Evolutionary conservation across 192 early-diverging fungal species (phyloP).

Genomic region (Kappamyces sp.): DNA sequence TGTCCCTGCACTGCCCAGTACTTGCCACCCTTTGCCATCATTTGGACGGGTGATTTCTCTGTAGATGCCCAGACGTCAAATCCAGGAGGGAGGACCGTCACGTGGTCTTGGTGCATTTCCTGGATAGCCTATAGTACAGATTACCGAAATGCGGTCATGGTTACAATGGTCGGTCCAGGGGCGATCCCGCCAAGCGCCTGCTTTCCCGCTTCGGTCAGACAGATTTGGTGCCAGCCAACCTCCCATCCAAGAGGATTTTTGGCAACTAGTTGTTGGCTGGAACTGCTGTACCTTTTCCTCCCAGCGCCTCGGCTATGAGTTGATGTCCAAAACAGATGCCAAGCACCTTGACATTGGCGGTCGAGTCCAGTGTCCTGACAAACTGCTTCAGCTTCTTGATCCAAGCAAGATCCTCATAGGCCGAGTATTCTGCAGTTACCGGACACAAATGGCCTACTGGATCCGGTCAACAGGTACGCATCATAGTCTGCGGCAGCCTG

Average conservation of each 20-base stretch:
- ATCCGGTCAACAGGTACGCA: too few species aligned
- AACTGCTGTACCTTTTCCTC: slow-evolving; percentile 35
- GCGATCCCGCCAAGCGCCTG: slow-evolving; percentile 13
- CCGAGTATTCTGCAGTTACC: too few species aligned
- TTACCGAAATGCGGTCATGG: neutral
- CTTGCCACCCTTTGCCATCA: slow-evolving; percentile 48
- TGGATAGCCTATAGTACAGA: slow-evolving; percentile 42
- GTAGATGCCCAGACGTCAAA: slow-evolving; percentile 56
- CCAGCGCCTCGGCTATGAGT: slow-evolving; percentile 63
- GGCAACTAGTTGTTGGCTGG: slow-evolving; percentile 12
- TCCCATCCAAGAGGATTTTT: slow-evolving; percentile 71
- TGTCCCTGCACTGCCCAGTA: slow-evolving; percentile 66
- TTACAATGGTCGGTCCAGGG: slow-evolving; percentile 4
- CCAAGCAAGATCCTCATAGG: slow-evolving; percentile 64
- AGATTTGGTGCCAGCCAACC: slow-evolving; percentile 37
- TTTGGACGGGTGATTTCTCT: slow-evolving; percentile 50
- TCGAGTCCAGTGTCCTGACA: slow-evolving; percentile 31
- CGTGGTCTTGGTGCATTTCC: slow-evolving; percentile 67
- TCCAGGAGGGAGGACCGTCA: slow-evolving; percentile 49
- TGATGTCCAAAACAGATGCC: slow-evolving; percentile 87
- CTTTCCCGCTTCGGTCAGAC: slow-evolving; percentile 23
- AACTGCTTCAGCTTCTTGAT: slow-evolving; percentile 52
- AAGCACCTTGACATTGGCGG: slow-evolving; percentile 42
- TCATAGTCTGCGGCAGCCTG: too few species aligned
- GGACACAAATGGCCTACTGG: too few species aligned